A percentile compares a stretch with the other conserved stretches of the same genome.
Conservation (phyloP, 768 basidiomycete genomes). For the Lactarius indigo region DNA sequence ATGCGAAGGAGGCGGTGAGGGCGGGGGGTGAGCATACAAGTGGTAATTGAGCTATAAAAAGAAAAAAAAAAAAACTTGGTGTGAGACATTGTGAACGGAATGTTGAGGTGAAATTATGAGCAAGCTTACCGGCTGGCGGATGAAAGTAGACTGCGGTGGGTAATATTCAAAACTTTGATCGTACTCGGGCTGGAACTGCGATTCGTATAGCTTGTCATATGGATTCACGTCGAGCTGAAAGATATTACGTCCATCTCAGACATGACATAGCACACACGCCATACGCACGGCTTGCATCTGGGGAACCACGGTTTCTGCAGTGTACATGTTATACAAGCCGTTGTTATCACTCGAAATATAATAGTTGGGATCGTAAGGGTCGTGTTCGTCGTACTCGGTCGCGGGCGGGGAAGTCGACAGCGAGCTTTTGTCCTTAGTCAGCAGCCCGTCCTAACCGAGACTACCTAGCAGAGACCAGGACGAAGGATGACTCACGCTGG, state of each 20-base stretch:
- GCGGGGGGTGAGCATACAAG: conserved; percentile 74
- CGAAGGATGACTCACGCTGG: conserved; percentile 22
- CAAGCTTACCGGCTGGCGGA: conserved; percentile 63
- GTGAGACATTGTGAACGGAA: not conserved
- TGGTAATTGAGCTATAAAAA: conserved; percentile 79
- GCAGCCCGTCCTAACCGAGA: not conserved
- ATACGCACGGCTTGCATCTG: conserved; percentile 37
- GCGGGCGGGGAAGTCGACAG: conserved; percentile 24
- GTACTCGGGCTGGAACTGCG: conserved; percentile 33
- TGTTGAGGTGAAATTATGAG: not conserved
- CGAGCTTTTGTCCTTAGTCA: conserved; percentile 20
- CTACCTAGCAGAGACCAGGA: not conserved
- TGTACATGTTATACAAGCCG: conserved; percentile 20
- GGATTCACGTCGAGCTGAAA: conserved; percentile 25
- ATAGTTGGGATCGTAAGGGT: conserved; percentile 33
- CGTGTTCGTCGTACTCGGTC: conserved; percentile 30
- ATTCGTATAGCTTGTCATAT: conserved; percentile 31
- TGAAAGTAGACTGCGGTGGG: conserved; percentile 42
- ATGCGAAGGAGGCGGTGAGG: conserved; percentile 57
- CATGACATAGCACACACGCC: conserved; percentile 2
- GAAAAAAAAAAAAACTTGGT: not conserved
- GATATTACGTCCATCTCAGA: conserved; percentile 25
- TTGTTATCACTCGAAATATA: conserved; percentile 28
- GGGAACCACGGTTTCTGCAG: conserved; percentile 31
- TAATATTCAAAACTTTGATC: conserved; percentile 40